Conservation (phyloP, 75 land plant species). For the Ceratopteris richardii region DNA sequence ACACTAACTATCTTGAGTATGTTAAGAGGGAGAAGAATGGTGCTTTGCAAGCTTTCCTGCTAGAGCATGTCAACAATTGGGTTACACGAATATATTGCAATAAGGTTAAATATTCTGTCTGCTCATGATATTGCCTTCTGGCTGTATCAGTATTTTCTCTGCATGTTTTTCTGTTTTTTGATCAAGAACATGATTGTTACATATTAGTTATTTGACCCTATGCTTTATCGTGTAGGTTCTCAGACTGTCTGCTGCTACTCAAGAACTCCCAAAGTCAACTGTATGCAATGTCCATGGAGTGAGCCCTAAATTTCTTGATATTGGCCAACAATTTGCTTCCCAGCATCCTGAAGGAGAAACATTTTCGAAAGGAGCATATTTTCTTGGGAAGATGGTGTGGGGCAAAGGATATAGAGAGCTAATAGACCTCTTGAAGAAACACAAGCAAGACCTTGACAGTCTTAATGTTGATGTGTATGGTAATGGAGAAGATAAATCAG, state of each 20-base stretch:
- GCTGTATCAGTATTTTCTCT: too few species aligned
- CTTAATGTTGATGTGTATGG: conserved; percentile 85
- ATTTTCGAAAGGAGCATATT: conserved; percentile 89
- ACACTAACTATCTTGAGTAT: conserved; percentile 96
- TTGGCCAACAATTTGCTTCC: conserved; percentile 67
- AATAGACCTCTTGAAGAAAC: conserved; percentile 70
- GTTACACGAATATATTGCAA: conserved; percentile 71
- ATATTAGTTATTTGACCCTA: too few species aligned
- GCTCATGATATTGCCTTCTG: too few species aligned
- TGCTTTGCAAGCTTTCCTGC: conserved; percentile 80
- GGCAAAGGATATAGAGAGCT: conserved; percentile 93
- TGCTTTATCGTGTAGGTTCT: conserved; percentile 56
- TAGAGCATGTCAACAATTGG: conserved; percentile 93
- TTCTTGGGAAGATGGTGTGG: conserved; percentile 98
- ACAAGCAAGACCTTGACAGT: conserved; percentile 64
- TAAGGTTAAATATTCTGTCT: too few species aligned
- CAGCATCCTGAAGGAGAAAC: conserved; percentile 44
- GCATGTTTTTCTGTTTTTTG: too few species aligned
- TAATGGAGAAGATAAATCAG: conserved; percentile 79
- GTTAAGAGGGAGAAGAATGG: conserved; percentile 96
- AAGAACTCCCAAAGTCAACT: conserved; percentile 72
- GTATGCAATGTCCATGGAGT: conserved; percentile 99
- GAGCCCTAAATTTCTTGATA: conserved; percentile 74
- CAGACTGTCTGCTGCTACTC: conserved; percentile 92
- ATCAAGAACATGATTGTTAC: too few species aligned